Conservation (phyloP, 1,284 basidiomycete genomes). For the Cutaneotrichosporon sp. region DNA sequence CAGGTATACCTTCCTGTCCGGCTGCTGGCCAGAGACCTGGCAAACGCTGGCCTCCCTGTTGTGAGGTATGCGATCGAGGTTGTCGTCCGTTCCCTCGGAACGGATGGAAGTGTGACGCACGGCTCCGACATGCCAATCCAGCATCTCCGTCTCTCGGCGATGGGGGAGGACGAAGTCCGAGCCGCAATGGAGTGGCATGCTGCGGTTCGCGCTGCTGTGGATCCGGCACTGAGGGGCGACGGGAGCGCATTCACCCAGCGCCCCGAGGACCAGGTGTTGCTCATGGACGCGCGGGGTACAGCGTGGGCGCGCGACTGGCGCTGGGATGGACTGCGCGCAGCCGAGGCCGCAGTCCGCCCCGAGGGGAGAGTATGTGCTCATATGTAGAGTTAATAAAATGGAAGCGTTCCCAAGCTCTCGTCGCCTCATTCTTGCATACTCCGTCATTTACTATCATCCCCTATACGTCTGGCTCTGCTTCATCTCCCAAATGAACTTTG, state of each 20-base stretch:
- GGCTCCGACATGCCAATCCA: slow-evolving; percentile 58
- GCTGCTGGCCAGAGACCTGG: slow-evolving; percentile 59
- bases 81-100: slow-evolving; percentile 41
- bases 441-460: no score
- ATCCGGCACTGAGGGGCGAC: slow-evolving; percentile 22
- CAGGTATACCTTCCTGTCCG: slow-evolving; percentile 67
- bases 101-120: slow-evolving; percentile 62
- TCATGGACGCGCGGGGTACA: slow-evolving; percentile 57
- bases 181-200: slow-evolving; percentile 56
- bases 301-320: slow-evolving; percentile 56
- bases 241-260: slow-evolving; percentile 36
- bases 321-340: slow-evolving; percentile 47
- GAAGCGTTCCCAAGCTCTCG: no score
- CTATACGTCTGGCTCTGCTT: no score
- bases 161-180: slow-evolving; percentile 49
- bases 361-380: neutral
- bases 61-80: slow-evolving; percentile 62
- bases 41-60: slow-evolving; percentile 57
- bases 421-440: no score
- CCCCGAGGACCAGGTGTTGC: slow-evolving; percentile 44
- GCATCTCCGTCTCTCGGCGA: slow-evolving; percentile 51
- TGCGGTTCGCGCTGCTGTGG: slow-evolving; percentile 51
- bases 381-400: neutral
- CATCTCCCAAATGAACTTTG: no score
- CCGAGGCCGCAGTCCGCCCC: slow-evolving; percentile 12